Evolutionary conservation across 2,329 filamentous ascomycete genomes (phyloP), one percentile per base, ranked within the genome.

Genomic region (Cladosporium sp.): DNA sequence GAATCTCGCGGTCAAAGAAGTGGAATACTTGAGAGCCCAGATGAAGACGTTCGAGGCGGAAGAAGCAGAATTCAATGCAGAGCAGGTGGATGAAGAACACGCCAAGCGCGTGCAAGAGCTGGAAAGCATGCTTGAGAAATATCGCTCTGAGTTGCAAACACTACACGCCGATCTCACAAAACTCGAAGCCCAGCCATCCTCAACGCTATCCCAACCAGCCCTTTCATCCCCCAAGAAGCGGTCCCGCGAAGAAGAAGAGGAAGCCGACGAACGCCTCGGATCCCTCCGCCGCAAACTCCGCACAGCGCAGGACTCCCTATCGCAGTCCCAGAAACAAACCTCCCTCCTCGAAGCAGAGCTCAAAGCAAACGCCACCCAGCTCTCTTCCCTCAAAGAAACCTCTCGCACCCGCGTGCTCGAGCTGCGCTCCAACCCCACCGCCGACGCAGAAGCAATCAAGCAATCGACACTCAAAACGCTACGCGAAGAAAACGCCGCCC

Each of bases 11-110:
- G 78, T 89, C 19, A 96, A 96, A 64, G 95, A 99, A 66, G 89
- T 93, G 0, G 91, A 96, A 59, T 96, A 95, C 65, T 79, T 99
- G 6, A 87, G 93, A 18, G 92, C 89, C 0, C 93, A 99, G 68
- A 78, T 97, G 49, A 91, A 91, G 70, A 86, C 88, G 0, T 73
- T 95, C 54, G 89, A 97, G 62, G 80, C 83, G 1, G 93, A 99
- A 68, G 91, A 97, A 61, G 82, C 83, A 47, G 91, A 91, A 0
- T 87, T 96, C 72, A 84, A 92, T 50, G 83, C 88, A 0, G 88
- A 89, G 29, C 83, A 81, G 38, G 85, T 87, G 48, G 89, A 99
- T 61, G 80, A 86, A 58, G 78, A 83, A 17, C 92, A 90, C 56
- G 74, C 79, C 0, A 78, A 85, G 55, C 85, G 89, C 18, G 85